A percentile compares a stretch with the other conserved stretches of the same genome.
These are phyloP conservation scores for Dryas octopetala DNA, from an alignment of 306 rosid genomes.

Conservation along the genomic window DNA sequence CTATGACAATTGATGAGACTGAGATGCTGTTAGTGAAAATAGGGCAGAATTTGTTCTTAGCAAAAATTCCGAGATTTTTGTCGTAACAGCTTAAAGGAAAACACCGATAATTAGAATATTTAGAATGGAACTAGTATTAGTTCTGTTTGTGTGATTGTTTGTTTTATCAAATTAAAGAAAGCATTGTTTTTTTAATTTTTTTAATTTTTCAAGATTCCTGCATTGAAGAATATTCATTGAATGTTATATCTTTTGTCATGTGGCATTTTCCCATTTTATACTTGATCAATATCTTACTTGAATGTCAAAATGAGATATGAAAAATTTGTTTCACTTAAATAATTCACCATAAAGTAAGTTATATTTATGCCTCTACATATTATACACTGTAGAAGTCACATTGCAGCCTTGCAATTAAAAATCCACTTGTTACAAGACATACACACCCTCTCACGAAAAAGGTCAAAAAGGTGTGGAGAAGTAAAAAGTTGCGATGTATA, in stretches of 20 bases:
- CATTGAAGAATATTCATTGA: not conserved
- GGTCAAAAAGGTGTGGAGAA: not conserved
- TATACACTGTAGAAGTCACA: not conserved
- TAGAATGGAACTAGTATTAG: too few species aligned
- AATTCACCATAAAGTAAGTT: not conserved
- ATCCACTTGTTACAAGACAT: not conserved
- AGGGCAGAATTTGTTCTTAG: not conserved
- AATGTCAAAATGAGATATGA: not conserved
- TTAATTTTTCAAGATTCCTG: not conserved
- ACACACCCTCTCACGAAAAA: not conserved
- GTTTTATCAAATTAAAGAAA: not conserved
- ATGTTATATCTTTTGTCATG: not conserved
- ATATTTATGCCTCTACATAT: not conserved
- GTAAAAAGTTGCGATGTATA: not conserved
- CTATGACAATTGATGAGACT: not conserved
- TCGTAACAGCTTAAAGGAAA: not conserved
- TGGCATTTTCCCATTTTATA: not conserved
- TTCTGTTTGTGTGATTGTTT: too few species aligned
- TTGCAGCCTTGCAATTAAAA: not conserved
- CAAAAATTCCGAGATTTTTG: not conserved
- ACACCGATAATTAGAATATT: too few species aligned
- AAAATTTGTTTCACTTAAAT: not conserved
- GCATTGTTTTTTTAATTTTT: not conserved
- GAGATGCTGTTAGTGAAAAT: not conserved
- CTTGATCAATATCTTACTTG: not conserved